Conservation (phyloP, 208 protist species). For the Porcisia hertigi region DNA sequence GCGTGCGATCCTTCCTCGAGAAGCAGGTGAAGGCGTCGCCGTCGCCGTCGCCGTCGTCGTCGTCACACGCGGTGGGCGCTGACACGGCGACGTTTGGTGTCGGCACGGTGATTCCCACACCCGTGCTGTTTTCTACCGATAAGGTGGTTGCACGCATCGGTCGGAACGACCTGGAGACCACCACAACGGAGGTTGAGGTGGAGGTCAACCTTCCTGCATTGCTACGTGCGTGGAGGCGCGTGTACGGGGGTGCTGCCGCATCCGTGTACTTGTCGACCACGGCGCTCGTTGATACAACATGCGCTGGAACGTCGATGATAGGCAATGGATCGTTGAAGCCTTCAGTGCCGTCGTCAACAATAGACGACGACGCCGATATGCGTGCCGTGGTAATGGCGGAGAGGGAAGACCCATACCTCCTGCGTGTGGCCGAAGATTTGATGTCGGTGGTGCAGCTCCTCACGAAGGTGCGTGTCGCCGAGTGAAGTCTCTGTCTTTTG, state of each 20-base stretch:
- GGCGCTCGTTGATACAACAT: conserved; percentile 14
- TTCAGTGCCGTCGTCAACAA: background rate
- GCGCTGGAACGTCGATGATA: background rate
- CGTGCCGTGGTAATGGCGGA: conserved; percentile 13
- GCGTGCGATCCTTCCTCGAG: background rate
- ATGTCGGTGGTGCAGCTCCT: conserved; percentile 64
- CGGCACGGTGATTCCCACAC: conserved; percentile 11
- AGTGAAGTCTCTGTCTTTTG: background rate
- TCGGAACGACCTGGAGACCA: background rate
- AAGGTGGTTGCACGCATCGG: background rate
- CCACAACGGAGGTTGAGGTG: conserved; percentile 46
- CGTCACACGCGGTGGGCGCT: background rate
- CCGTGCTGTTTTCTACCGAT: background rate
- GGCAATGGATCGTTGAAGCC: conserved; percentile 3
- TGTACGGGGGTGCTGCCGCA: conserved; percentile 24
- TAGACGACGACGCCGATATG: conserved; percentile 9
- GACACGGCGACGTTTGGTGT: background rate
- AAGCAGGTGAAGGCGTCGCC: no score
- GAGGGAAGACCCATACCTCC: conserved; percentile 49
- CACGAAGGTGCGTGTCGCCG: conserved; percentile 1
- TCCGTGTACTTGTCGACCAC: conserved; percentile 20
- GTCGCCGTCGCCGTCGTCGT: background rate
- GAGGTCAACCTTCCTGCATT: conserved; percentile 58
- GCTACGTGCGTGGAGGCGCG: conserved; percentile 40
- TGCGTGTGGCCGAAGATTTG: conserved; percentile 48